Evolutionary conservation across 371 early-diverging fungal species (phyloP), one percentile per base, ranked within the genome.

Genomic region (Circinella minor): DNA sequence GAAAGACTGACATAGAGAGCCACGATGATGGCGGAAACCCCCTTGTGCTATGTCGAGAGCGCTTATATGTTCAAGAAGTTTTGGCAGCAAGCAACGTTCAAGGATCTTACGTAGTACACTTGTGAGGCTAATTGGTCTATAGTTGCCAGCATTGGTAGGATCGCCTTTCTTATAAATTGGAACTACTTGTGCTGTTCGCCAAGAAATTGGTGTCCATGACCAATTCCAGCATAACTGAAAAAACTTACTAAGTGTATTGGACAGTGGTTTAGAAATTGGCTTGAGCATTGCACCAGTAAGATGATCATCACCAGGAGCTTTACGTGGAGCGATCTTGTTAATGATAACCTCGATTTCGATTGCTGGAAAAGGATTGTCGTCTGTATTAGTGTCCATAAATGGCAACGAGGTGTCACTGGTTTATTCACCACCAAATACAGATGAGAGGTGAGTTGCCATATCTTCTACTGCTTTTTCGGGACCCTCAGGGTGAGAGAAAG

Each of bases 271-370:
- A 1, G 38, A 20, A 9, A 75, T 34, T 1, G 76, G 68, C 37
- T 72, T 66, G 0, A 79, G 54, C 79, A 79, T 79, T 47, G 74
- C 76, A 18, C 69, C 65, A 20, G 65, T 62, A 15, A 79, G 15
- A 54, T 74, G 76, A 36, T 79, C 79, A 10, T 39, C 15, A 47
- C 79, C 76, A 27, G 76, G 74, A 3, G 74, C 69, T 34, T 74
- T 74, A 0, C 63, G 43, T 3, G 36, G 46, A 0, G 76, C 68
- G 0, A 74, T 63, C 0, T 37, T 18, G n/a, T 18, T 10, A 8
- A 71, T 48, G n/a, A 55, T 38, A 13, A 4, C n/a, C 36, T 18
- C 34, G 34, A 65, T 47, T 5, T 3, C 61, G 13, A 18, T 5
- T 10, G 37, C 49, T 1, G 15, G 5, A 13, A 51, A 65, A 4